Conservation (phyloP, 129 eudicot species). For the Pulicaria dysenterica region DNA sequence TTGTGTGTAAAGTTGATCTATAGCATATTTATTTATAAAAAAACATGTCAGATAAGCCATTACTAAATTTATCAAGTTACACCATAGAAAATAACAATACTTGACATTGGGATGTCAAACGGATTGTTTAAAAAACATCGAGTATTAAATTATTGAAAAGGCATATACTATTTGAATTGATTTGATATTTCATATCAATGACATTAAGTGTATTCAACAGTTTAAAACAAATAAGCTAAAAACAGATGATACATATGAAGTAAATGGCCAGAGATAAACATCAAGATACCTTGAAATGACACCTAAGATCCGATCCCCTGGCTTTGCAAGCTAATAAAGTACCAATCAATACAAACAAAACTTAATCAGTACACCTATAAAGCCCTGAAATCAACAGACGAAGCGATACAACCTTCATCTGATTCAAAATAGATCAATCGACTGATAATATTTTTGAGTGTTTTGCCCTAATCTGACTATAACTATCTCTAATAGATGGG, state of each 20-base stretch:
- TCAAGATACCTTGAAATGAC: slow-evolving; percentile 60
- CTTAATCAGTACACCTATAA: background rate
- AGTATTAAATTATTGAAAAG: background rate
- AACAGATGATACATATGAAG: too few species aligned
- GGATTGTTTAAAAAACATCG: background rate
- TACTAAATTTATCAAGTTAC: background rate
- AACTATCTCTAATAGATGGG: background rate
- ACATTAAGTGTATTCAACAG: background rate
- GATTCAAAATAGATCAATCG: background rate
- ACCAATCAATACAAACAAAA: background rate
- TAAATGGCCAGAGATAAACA: background rate
- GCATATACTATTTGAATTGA: background rate
- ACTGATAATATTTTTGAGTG: background rate
- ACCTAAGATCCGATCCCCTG: slow-evolving; percentile 69
- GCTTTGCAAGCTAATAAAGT: slow-evolving; percentile 61
- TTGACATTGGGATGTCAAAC: background rate
- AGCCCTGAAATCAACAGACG: background rate
- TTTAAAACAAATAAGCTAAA: background rate
- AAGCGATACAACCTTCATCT: background rate
- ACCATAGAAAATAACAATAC: background rate
- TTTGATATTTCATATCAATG: background rate
- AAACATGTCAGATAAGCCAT: background rate
- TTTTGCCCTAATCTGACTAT: background rate
- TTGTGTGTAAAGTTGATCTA: background rate
- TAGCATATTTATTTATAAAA: background rate